Base-by-base conservation (phyloP, 805 yeast genomes). In the Yamadazyma akitaensis region DNA sequence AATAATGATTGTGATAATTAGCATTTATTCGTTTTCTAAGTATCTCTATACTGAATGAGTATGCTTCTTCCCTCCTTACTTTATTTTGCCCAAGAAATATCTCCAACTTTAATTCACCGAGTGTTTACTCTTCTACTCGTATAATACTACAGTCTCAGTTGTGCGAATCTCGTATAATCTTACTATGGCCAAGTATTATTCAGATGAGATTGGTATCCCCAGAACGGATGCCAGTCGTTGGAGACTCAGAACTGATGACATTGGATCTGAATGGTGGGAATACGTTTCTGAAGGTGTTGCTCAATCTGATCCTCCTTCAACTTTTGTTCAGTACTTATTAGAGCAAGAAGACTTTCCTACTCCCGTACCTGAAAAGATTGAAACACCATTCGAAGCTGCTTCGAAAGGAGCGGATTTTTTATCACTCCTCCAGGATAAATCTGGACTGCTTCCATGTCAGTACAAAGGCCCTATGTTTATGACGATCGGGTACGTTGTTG, bases 401-500 rank as follows among this genome's bases (percentile, higher is more conserved):
- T 63, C 73, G 36, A 84, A 86, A 53, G 94, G 92, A 17, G 92
- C 91, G 2, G 72, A 76, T 1, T 90, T 88, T 58, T 78, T 88
- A 44, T 59, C 76, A 25, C 60, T 72, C 7, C 57, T 92, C n/a
- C 98, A 94, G 61, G 92, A 86, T 45, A 75, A 77, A 21, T 78
- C 84, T n/a, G 99, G 99, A 0, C 80, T 82, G 7, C 88, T 92
- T 67, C 97, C 97, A 1, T 81, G 85, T 57, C 96, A 88, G 61
- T 94, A 94, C 60, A 90, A 90, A 53, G 99, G 99, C 2, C 99
- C 99, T 2, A 91, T 92, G 97, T 94, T 94, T 64, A 82, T 94
- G 88, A 81, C 94, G 0, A 84, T 91, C 48, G 98, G 99, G 1
- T 88, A 85, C 56, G 81, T 94, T 21, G 86, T 79, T 0, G 81